Conservation (phyloP, 2,329 filamentous ascomycete genomes). For the Colletotrichum sidae region DNA sequence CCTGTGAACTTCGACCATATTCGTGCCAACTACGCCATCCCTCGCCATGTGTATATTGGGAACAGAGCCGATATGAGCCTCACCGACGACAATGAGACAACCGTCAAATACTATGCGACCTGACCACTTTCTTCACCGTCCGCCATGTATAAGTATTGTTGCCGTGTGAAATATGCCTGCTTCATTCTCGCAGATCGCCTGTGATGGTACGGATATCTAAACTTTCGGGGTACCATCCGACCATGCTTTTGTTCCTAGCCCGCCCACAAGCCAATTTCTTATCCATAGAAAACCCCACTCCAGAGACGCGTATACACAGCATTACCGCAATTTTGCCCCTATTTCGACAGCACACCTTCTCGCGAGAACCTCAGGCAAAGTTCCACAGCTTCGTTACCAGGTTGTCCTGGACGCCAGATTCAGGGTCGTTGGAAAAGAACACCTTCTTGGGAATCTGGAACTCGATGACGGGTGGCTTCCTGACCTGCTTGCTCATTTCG, state of each 20-base stretch:
- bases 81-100: no score
- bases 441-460: constrained; percentile 93
- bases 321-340: neutral
- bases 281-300: constrained; percentile 1
- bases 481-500: constrained; percentile 85
- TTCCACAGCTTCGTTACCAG: constrained; percentile 72
- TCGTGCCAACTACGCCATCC: no score
- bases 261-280: constrained; percentile 19
- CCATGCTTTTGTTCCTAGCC: constrained; percentile 14
- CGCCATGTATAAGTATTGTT: neutral
- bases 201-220: constrained; percentile 7
- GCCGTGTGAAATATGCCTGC: no score
- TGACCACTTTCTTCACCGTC: no score
- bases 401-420: constrained; percentile 61
- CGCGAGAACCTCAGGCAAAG: constrained; percentile 52
- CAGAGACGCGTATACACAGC: no score
- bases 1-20: no score
- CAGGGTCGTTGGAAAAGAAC: constrained; percentile 67
- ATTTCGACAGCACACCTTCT: neutral
- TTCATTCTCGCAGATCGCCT: no score
- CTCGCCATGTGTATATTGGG: no score
- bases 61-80: no score
- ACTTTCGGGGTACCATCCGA: constrained; percentile 17
- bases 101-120: neutral
- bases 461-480: constrained; percentile 89